These are phyloP conservation scores for Bretschneidera sinensis DNA, from an alignment of 345 rosid genomes.

Conservation along the genomic window DNA sequence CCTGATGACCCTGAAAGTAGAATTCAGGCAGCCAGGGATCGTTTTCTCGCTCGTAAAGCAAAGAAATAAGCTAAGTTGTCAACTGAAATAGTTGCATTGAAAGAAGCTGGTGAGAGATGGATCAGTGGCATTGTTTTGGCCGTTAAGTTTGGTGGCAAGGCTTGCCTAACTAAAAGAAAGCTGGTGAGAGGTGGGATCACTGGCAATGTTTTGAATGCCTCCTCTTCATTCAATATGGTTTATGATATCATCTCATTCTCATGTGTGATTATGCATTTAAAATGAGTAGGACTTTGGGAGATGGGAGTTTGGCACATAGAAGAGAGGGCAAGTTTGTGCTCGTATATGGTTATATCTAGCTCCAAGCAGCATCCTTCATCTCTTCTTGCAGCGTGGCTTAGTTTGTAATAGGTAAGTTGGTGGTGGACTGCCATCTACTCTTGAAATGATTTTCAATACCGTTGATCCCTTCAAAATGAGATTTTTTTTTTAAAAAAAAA, in stretches of 20 bases:
- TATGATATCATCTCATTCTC: not conserved
- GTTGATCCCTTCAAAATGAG: too few relatives aligned
- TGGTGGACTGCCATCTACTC: too few relatives aligned
- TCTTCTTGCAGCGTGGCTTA: not conserved
- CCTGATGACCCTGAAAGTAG: slow-evolving; percentile 42
- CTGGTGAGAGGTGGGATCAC: not conserved
- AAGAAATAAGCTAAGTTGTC: slow-evolving; percentile 30
- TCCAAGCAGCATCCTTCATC: not conserved
- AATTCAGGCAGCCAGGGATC: slow-evolving; percentile 82
- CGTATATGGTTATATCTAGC: not conserved
- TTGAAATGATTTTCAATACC: too few relatives aligned
- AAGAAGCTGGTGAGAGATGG: not conserved
- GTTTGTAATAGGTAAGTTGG: not conserved
- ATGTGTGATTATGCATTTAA: not conserved
- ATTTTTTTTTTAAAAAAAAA: too few relatives aligned
- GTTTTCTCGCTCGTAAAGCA: slow-evolving; percentile 84
- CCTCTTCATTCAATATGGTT: not conserved
- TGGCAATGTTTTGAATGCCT: not conserved
- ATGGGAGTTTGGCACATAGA: too few relatives aligned
- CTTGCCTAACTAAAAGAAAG: not conserved
- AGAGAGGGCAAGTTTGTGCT: not conserved
- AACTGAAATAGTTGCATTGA: not conserved
- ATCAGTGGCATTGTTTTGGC: too few relatives aligned
- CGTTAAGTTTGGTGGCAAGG: too few relatives aligned
- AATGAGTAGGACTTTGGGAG: not conserved